Conservation (phyloP, 352 stramenopile genomes). For the Poterioochromonas sp. region DNA sequence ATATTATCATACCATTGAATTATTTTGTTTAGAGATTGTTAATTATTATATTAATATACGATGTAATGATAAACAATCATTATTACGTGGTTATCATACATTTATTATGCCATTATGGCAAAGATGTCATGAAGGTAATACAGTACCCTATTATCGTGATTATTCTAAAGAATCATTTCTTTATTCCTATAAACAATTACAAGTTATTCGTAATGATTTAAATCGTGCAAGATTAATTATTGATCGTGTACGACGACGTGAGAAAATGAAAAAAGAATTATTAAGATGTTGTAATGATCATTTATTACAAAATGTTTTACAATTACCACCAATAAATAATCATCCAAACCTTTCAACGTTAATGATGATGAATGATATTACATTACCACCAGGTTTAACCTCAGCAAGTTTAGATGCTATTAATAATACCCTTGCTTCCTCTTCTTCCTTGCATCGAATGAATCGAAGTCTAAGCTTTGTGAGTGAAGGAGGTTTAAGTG, state of each 20-base stretch:
- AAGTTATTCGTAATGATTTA: not conserved
- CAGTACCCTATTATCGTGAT: not conserved
- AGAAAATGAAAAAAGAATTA: slow-evolving; percentile 24
- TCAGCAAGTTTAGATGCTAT: too few relatives aligned
- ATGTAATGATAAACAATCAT: not conserved
- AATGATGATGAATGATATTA: too few relatives aligned
- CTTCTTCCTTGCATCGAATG: too few relatives aligned
- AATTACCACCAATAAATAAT: too few relatives aligned
- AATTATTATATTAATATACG: not conserved
- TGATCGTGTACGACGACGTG: slow-evolving; percentile 19
- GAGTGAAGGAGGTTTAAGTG: too few relatives aligned
- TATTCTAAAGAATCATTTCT: not conserved
- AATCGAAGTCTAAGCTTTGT: too few relatives aligned
- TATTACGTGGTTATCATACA: slow-evolving; percentile 6
- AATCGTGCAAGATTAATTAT: slow-evolving; percentile 17
- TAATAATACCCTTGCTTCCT: too few relatives aligned
- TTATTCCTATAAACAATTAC: not conserved
- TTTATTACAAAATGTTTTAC: not conserved
- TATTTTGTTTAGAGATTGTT: not conserved
- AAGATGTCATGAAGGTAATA: not conserved
- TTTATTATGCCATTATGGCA: not conserved
- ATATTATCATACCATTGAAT: not conserved
- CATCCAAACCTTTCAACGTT: too few relatives aligned
- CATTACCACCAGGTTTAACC: too few relatives aligned
- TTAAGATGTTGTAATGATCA: not conserved